Evolutionary conservation across 306 rosid species (phyloP), one percentile per base, ranked within the genome.

Genomic region (Quercus bicolor): DNA sequence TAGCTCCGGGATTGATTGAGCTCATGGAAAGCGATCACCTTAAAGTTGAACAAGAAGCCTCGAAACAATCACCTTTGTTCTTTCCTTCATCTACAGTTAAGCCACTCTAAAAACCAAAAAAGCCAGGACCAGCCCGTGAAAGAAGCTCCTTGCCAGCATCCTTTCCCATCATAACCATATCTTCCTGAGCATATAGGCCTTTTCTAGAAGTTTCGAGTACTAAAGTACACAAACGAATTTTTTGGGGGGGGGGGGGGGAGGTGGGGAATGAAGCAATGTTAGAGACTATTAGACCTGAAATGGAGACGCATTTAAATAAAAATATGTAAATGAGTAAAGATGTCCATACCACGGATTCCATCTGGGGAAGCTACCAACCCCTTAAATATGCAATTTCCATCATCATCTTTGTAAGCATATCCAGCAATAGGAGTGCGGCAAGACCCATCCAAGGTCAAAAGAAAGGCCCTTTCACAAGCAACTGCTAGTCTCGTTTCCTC

Each of bases 341-440:
- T 21, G 45, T 33, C 53, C 84, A 33, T 88, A 93, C 98, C 98
- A 2, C 87, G 88, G 37, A 91, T 80, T 79, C 98, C 98, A 54
- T 91, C 94, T 0, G 98, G 93, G 59, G 97, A 89, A 82, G 97
- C 97, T 72, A 93, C 94, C 81, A 93, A 84, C 83, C 98, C 97
- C 85, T 86, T 87, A 75, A 93, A 93, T 76, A 91, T 73, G 87
- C 98, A 93, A 52, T 87, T 87, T 4, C 94, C 97, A 68, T 85
- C 91, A 59, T 78, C 90, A 43, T 78, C 92, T 84, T 86, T 91
- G 79, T 82, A 79, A 56, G 98, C 98, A 81, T 93, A 93, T 62
- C 98, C 97, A 1, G 97, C 98, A 53, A 93, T 93, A 21, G 98
- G 98, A 64, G 98, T 93, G 40, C 97, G 97, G 82, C 97, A 93